Evolutionary conservation across 164 flowering plant genomes (phyloP).

Genomic region (Magnolia sinica): DNA sequence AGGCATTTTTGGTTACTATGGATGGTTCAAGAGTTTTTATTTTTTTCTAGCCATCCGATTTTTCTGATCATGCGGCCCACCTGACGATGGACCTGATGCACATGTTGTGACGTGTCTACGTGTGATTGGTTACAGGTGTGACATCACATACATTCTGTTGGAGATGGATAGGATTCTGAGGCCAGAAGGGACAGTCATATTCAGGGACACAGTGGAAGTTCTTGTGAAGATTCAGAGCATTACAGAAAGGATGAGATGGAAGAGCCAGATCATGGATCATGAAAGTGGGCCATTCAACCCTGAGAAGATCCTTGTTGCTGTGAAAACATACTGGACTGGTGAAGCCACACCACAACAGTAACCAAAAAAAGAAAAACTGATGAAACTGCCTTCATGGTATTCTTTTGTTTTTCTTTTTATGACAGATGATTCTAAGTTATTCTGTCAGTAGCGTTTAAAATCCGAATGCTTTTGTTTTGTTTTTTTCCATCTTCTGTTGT

Average conservation of each 20-base stretch:
- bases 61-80: neutral
- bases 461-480: neutral
- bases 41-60: neutral
- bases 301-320: slow-evolving; percentile 88
- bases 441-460: neutral
- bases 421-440: neutral
- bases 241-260: slow-evolving; percentile 90
- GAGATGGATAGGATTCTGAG: slow-evolving; percentile 97
- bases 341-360: slow-evolving; percentile 25
- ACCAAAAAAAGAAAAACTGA: neutral
- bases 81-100: neutral
- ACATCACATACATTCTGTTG: slow-evolving; percentile 68
- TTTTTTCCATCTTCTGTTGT: neutral
- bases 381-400: neutral
- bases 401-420: neutral
- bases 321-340: slow-evolving; percentile 89
- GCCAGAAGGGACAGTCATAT: slow-evolving; percentile 91
- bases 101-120: no score
- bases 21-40: neutral
- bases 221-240: slow-evolving; percentile 75
- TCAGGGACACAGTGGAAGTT: slow-evolving; percentile 83
- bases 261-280: slow-evolving; percentile 78
- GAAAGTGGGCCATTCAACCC: slow-evolving; percentile 93
- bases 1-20: neutral
- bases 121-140: slow-evolving; percentile 54